These are phyloP conservation scores for Lachnum nothofagi DNA, from an alignment of 2,329 filamentous ascomycete species.

Conservation along the genomic window DNA sequence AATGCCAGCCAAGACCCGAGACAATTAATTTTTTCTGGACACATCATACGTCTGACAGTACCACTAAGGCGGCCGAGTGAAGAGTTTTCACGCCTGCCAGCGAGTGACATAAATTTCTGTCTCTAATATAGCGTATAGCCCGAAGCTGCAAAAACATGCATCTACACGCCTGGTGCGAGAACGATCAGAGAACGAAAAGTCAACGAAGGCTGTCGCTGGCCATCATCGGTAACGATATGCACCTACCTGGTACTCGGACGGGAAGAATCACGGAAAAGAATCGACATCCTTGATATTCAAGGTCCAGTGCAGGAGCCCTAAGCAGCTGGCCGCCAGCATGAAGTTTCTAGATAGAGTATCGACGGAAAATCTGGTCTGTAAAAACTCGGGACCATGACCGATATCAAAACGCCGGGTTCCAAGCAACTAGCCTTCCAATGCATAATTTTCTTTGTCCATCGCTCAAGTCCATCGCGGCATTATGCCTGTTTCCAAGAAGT, in stretches of 20 bases:
- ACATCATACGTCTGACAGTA: too few relatives aligned
- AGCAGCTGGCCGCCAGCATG: background rate
- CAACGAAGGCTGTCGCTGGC: background rate
- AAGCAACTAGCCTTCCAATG: constrained; percentile 10
- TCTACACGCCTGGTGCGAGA: too few relatives aligned
- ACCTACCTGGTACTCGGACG: constrained; percentile 1
- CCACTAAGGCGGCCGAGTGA: too few relatives aligned
- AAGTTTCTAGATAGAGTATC: background rate
- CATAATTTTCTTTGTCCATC: constrained; percentile 6
- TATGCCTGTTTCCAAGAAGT: background rate
- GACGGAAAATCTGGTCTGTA: too few relatives aligned
- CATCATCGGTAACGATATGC: background rate
- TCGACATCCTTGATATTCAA: background rate
- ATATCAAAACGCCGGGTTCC: constrained; percentile 15
- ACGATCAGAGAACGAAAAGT: constrained; percentile 5
- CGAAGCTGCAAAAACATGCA: too few relatives aligned
- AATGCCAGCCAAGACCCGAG: too few relatives aligned
- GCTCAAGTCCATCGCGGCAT: background rate
- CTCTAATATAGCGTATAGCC: too few relatives aligned
- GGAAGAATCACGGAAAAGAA: background rate
- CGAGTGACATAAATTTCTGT: too few relatives aligned
- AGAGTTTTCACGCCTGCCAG: too few relatives aligned
- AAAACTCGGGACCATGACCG: background rate
- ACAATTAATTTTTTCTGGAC: too few relatives aligned
- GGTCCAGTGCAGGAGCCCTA: background rate